Evolutionary conservation across 208 protist species (phyloP).

Genomic region (Acanthamoeba sp.): DNA sequence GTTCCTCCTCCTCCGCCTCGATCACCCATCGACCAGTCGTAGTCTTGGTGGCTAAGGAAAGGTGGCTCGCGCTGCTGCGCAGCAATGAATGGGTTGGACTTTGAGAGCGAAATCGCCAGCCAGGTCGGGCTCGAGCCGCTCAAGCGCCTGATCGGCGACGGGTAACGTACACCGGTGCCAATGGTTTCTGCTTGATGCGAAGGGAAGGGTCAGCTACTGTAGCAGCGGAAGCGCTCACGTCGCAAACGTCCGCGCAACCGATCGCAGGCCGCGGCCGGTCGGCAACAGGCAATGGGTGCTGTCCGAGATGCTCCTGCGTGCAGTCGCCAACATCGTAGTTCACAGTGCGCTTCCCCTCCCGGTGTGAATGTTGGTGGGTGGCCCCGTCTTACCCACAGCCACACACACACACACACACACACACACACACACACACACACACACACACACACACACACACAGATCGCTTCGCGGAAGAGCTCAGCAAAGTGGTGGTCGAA

Average conservation of each 20-base stretch:
- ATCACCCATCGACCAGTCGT: background rate
- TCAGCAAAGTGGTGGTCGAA: background rate
- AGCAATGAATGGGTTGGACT: constrained; percentile 11
- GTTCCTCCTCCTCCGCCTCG: background rate
- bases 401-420: too few relatives aligned
- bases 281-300: background rate
- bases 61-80: background rate
- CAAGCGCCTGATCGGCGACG: background rate
- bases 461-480: constrained; percentile 44
- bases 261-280: background rate
- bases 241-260: too few relatives aligned
- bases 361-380: too few relatives aligned
- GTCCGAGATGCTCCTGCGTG: constrained; percentile 38
- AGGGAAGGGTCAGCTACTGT: too few relatives aligned
- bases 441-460: too few relatives aligned
- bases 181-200: too few relatives aligned
- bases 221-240: background rate
- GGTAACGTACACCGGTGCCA: background rate
- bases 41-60: background rate
- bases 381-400: too few relatives aligned
- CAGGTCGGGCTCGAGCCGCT: constrained; percentile 33
- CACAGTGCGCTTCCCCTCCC: background rate
- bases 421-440: too few relatives aligned
- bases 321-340: constrained; percentile 23
- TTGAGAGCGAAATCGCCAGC: background rate